Evolutionary conservation across 2,329 filamentous ascomycete species (phyloP).

Genomic region (Pezicula rhizophila): DNA sequence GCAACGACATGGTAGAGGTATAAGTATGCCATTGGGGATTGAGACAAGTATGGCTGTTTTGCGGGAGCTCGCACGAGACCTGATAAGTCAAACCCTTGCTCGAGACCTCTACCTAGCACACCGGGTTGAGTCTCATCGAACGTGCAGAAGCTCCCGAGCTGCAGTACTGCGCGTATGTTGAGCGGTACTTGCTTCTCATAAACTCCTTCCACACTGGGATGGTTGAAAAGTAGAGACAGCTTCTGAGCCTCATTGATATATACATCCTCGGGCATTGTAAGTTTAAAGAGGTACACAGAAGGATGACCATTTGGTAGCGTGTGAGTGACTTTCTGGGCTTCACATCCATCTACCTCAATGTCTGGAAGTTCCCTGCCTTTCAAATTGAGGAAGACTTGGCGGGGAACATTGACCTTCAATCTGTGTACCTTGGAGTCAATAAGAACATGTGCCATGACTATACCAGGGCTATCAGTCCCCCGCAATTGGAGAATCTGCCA

Average conservation of each 20-base stretch:
- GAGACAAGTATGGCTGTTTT: constrained; percentile 70
- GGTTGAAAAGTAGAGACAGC: constrained; percentile 77
- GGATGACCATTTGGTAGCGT: constrained; percentile 92
- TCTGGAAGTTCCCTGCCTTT: constrained; percentile 83
- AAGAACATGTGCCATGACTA: constrained; percentile 82
- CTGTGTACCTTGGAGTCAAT: constrained; percentile 90
- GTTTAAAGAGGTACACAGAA: constrained; percentile 88
- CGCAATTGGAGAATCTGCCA: constrained; percentile 93
- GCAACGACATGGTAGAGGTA: constrained; percentile 90
- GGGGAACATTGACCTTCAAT: constrained; percentile 81
- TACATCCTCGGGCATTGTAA: constrained; percentile 81
- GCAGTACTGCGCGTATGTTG: constrained; percentile 78
- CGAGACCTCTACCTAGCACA: constrained; percentile 85
- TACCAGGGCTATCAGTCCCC: constrained; percentile 75
- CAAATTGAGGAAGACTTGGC: constrained; percentile 86
- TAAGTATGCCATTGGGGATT: constrained; percentile 72
- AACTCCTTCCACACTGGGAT: constrained; percentile 91
- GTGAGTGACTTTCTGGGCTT: constrained; percentile 88
- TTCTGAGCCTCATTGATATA: constrained; percentile 83
- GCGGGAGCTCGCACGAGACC: constrained; percentile 62
- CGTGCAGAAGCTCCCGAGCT: constrained; percentile 84
- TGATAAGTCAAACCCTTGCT: constrained; percentile 85
- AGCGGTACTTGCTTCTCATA: constrained; percentile 93
- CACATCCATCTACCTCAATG: constrained; percentile 77
- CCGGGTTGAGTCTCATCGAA: constrained; percentile 89